These are phyloP conservation scores for Aristolochia fimbriata DNA, from an alignment of 164 flowering plant genomes.

Conservation along the genomic window DNA sequence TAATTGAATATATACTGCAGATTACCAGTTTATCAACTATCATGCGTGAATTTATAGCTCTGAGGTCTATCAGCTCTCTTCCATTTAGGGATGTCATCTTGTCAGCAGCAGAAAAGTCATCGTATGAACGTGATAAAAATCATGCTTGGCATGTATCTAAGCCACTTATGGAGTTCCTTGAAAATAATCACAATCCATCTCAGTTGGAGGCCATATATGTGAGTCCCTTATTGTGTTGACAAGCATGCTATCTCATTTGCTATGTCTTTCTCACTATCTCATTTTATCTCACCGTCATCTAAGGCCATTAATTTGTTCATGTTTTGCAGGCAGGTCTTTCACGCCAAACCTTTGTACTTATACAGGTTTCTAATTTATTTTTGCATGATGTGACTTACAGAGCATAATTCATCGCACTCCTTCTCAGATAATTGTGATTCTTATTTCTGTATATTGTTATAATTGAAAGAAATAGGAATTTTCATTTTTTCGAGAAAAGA, in stretches of 20 bases:
- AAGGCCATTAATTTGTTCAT: background rate
- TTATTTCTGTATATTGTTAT: too few species aligned
- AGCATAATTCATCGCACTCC: too few species aligned
- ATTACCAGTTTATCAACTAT: slow-evolving; percentile 90
- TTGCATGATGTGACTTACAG: too few species aligned
- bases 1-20: slow-evolving; percentile 24
- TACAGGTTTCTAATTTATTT: slow-evolving; percentile 53
- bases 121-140: slow-evolving; percentile 23
- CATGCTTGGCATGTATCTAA: slow-evolving; percentile 66
- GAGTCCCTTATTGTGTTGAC: slow-evolving; percentile 14
- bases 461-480: too few species aligned
- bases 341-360: slow-evolving; percentile 70
- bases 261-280: background rate
- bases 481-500: too few species aligned
- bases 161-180: slow-evolving; percentile 49
- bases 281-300: background rate
- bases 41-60: slow-evolving; percentile 72
- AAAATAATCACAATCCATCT: slow-evolving; percentile 56
- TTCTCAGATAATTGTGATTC: too few species aligned
- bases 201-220: slow-evolving; percentile 75
- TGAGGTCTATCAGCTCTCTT: slow-evolving; percentile 52
- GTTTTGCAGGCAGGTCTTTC: slow-evolving; percentile 77
- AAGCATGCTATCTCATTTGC: background rate
- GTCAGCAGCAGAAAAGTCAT: slow-evolving; percentile 34
- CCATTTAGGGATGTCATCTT: slow-evolving; percentile 77